These are phyloP conservation scores for Verticillium alfalfae DNA, from an alignment of 2,329 filamentous ascomycete species.

Conservation along the genomic window DNA sequence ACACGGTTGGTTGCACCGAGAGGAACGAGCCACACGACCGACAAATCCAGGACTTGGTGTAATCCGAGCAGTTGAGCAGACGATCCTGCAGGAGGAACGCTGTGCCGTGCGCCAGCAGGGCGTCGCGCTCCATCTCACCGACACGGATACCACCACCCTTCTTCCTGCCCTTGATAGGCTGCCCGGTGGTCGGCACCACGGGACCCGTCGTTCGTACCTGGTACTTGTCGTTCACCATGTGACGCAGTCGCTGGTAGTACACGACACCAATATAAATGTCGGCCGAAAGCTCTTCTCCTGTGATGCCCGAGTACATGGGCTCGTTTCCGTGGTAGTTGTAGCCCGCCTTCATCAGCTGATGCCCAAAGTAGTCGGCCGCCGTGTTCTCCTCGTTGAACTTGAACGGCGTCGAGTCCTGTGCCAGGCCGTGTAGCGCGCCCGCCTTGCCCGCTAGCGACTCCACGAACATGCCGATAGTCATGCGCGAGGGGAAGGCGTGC, in stretches of 20 bases:
- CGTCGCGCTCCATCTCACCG: constrained; percentile 98
- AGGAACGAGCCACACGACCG: constrained; percentile 85
- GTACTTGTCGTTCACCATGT: constrained; percentile 99
- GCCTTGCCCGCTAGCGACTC: constrained; percentile 95
- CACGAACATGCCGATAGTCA: constrained; percentile 99
- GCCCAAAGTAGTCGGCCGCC: constrained; percentile 89
- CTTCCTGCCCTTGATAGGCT: constrained; percentile 95
- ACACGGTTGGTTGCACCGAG: constrained; percentile 75
- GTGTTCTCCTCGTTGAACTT: constrained; percentile 89
- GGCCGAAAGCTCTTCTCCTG: constrained; percentile 84
- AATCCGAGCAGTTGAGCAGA: constrained; percentile 95
- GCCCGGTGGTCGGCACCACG: constrained; percentile 82
- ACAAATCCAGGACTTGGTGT: constrained; percentile 85
- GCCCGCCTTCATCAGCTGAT: constrained; percentile 89
- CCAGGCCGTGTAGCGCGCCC: constrained; percentile 88
- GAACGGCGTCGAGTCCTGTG: constrained; percentile 94
- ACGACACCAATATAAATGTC: constrained; percentile 97
- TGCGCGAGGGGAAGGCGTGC: constrained; percentile 97
- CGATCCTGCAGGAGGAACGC: constrained; percentile 94
- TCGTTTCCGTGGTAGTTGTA: constrained; percentile 99
- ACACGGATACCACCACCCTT: constrained; percentile 98
- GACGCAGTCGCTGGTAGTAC: constrained; percentile 94
- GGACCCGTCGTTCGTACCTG: constrained; percentile 95
- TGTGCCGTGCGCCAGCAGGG: constrained; percentile 88
- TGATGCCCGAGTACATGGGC: constrained; percentile 97